A percentile compares a stretch with the other conserved stretches of the same genome.
These are phyloP conservation scores for Gaertneriomyces sp. DNA, from an alignment of 192 early-diverging fungal genomes.

Conservation along the genomic window DNA sequence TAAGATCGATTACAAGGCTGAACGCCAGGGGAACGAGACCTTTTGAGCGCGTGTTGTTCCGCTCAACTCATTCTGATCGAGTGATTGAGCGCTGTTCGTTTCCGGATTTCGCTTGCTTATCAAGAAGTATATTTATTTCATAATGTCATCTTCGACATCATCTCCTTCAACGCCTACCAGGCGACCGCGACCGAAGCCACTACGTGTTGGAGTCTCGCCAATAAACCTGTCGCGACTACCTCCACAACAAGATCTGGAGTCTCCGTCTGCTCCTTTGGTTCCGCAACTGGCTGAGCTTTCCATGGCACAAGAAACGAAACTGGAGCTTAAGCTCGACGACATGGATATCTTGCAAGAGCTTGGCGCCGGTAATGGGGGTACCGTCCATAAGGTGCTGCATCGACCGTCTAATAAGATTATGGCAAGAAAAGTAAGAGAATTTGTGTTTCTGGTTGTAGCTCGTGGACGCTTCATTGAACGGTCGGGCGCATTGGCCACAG, in stretches of 20 bases:
- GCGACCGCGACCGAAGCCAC: slow-evolving; percentile 19
- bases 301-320: slow-evolving; percentile 32
- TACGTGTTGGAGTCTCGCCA: slow-evolving; percentile 20
- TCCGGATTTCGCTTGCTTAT: too few relatives aligned
- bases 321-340: slow-evolving; percentile 55
- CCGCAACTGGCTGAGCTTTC: slow-evolving; percentile 34
- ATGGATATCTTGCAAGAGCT: slow-evolving; percentile 71
- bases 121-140: too few relatives aligned
- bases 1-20: too few relatives aligned
- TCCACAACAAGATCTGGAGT: slow-evolving; percentile 29
- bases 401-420: slow-evolving; percentile 70
- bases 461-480: slow-evolving; percentile 2
- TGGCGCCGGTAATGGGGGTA: slow-evolving; percentile 91
- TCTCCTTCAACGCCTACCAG: slow-evolving; percentile 10
- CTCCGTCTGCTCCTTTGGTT: slow-evolving; percentile 28
- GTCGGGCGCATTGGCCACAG: slow-evolving; percentile 19
- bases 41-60: too few relatives aligned
- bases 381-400: slow-evolving; percentile 84
- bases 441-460: background rate
- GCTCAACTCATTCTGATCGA: too few relatives aligned
- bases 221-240: slow-evolving; percentile 25
- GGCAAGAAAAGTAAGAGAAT: slow-evolving; percentile 81
- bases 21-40: too few relatives aligned
- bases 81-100: too few relatives aligned
- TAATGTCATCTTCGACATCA: too few relatives aligned